Evolutionary conservation across 331 rosid genomes (phyloP).

Genomic region (Malus hybrid): DNA sequence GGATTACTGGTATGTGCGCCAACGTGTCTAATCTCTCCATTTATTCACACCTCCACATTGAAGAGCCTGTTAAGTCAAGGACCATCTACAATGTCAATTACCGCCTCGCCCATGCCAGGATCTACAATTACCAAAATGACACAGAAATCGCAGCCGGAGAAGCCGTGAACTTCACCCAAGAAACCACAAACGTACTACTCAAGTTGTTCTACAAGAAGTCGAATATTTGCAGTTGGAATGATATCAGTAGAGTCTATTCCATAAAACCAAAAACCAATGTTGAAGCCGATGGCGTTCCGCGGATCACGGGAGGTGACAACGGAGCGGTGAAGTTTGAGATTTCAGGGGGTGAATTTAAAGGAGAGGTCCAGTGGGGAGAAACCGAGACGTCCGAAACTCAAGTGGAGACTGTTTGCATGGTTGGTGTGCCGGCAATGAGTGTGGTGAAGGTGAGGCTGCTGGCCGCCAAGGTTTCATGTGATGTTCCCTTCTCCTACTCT

Average conservation of each 20-base stretch:
- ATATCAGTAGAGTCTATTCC: not conserved
- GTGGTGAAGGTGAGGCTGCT: not conserved
- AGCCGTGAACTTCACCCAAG: not conserved
- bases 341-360: not conserved
- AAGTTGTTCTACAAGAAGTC: not conserved
- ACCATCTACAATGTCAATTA: not conserved
- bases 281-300: not conserved
- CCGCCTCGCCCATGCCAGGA: not conserved
- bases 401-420: not conserved
- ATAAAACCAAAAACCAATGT: not conserved
- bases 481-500: conserved; percentile 9
- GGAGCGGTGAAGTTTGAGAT: not conserved
- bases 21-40: not conserved
- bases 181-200: not conserved
- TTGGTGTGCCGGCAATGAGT: not conserved
- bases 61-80: conserved; percentile 5
- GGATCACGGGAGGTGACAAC: not conserved
- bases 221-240: not conserved
- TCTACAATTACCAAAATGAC: not conserved
- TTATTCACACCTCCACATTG: not conserved
- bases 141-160: not conserved
- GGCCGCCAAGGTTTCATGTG: not conserved
- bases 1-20: not conserved
- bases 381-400: not conserved
- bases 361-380: conserved; percentile 11